phyloP scores from a whole-genome alignment of 1,284 basidiomycete species.

The Fomitopsis betulina region DNA sequence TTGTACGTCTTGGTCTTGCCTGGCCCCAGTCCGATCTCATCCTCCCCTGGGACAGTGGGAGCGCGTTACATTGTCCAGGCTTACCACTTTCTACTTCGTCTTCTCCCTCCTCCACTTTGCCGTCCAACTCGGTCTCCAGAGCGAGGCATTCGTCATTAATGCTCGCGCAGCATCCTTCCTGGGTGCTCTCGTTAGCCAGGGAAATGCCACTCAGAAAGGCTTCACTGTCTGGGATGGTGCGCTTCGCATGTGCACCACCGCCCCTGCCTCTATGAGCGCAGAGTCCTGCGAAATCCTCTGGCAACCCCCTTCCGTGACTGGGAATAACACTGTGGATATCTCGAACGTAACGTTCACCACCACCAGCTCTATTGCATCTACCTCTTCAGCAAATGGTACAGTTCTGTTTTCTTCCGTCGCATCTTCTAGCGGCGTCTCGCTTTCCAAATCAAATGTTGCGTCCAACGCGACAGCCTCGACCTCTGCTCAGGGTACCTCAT shows the following conservation, averaged over 20 bases:
- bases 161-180: conserved; percentile 51
- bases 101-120: conserved; percentile 66
- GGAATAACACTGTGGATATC: conserved; percentile 2
- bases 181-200: conserved; percentile 43
- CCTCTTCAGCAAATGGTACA: conserved; percentile 4
- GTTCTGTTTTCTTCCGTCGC: conserved; percentile 1
- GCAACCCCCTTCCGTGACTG: conserved; percentile 29
- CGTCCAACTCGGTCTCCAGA: conserved; percentile 66
- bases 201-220: conserved; percentile 42
- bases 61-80: conserved; percentile 61
- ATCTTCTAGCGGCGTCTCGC: conserved; percentile 1
- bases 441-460: not conserved
- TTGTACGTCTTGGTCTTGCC: conserved; percentile 36
- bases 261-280: conserved; percentile 45
- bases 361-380: conserved; percentile 1
- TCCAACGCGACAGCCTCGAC: not conserved
- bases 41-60: conserved; percentile 47
- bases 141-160: conserved; percentile 62
- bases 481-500: not conserved
- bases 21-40: conserved; percentile 3
- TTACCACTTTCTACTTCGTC: conserved; percentile 60
- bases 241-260: conserved; percentile 54
- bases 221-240: conserved; percentile 49
- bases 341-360: conserved; percentile 4
- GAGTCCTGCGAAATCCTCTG: conserved; percentile 53